Conservation (phyloP, 257 asterid species). For the Nicotiana tabacum region DNA sequence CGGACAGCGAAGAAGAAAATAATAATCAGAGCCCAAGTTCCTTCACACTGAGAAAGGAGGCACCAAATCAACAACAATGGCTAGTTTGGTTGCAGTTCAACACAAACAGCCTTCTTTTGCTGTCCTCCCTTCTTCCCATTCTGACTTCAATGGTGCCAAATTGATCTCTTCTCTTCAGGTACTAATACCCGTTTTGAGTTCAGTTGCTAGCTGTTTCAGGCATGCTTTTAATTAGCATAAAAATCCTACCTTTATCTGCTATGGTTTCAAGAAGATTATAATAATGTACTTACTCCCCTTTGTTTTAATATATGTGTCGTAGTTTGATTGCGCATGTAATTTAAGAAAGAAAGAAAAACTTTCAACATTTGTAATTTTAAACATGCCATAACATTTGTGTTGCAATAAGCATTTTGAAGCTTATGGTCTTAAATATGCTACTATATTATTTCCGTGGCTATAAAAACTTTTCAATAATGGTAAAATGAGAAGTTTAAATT, state of each 20-base stretch:
- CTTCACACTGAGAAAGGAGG: too few species aligned
- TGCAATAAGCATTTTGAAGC: too few species aligned
- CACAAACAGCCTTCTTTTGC: slow-evolving; percentile 63
- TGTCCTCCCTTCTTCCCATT: slow-evolving; percentile 57
- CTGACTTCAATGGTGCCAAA: slow-evolving; percentile 76
- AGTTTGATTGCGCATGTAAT: too few species aligned
- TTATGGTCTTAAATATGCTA: too few species aligned
- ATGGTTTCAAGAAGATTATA: background rate
- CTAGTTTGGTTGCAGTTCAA: slow-evolving; percentile 64
- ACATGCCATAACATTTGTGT: too few species aligned
- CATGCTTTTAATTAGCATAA: background rate
- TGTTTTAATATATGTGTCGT: too few species aligned
- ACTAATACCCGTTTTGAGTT: background rate
- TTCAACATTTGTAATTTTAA: too few species aligned
- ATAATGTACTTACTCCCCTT: background rate
- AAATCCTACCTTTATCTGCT: background rate
- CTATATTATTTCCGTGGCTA: too few species aligned
- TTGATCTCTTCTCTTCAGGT: slow-evolving; percentile 71
- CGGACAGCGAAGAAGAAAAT: background rate
- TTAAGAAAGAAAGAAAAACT: too few species aligned
- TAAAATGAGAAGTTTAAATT: too few species aligned
- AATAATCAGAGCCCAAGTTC: background rate
- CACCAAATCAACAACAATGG: slow-evolving; percentile 29
- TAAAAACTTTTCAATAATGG: too few species aligned
- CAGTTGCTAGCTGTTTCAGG: background rate